These are phyloP conservation scores for Boletus vinaceobasis DNA, from an alignment of 768 basidiomycete genomes.

Conservation along the genomic window DNA sequence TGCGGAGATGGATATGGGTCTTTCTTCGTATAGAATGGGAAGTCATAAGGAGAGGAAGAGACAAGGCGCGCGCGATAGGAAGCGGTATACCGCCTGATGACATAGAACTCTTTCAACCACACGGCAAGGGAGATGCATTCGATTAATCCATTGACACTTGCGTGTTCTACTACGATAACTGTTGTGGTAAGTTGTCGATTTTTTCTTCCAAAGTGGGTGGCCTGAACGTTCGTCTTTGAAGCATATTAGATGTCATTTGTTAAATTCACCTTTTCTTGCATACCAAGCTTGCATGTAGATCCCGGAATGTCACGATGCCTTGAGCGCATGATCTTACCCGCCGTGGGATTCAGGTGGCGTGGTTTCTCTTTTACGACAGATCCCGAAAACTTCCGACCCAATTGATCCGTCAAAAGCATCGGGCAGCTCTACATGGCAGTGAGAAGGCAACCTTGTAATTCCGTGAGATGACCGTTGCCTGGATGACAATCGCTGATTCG, in stretches of 20 bases:
- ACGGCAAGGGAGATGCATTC: constrained; percentile 11
- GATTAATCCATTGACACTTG: constrained; percentile 14
- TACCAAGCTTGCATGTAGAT: background rate
- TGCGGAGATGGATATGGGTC: constrained; percentile 97
- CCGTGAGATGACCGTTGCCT: constrained; percentile 6
- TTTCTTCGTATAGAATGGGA: constrained; percentile 98
- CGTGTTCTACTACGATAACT: background rate
- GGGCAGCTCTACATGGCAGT: background rate
- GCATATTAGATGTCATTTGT: constrained; percentile 5
- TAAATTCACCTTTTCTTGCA: background rate
- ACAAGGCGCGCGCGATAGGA: background rate
- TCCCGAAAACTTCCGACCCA: constrained; percentile 12
- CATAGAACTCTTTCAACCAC: constrained; percentile 13
- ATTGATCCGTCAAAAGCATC: too few species aligned
- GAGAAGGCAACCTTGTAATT: background rate
- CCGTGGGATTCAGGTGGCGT: background rate
- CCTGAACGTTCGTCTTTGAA: constrained; percentile 4
- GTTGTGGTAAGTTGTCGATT: constrained; percentile 14
- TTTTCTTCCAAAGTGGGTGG: background rate
- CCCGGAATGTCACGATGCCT: constrained; percentile 1
- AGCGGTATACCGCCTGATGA: constrained; percentile 8
- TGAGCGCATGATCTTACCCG: background rate
- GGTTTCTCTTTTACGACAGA: background rate
- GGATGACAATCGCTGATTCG: background rate
- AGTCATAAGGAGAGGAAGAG: constrained; percentile 55